Percentiles rank a stretch among this genome's conserved stretches.
Evolutionary conservation across 2,329 filamentous ascomycete genomes (phyloP).

Genomic region (Fusarium oxysporum): DNA sequence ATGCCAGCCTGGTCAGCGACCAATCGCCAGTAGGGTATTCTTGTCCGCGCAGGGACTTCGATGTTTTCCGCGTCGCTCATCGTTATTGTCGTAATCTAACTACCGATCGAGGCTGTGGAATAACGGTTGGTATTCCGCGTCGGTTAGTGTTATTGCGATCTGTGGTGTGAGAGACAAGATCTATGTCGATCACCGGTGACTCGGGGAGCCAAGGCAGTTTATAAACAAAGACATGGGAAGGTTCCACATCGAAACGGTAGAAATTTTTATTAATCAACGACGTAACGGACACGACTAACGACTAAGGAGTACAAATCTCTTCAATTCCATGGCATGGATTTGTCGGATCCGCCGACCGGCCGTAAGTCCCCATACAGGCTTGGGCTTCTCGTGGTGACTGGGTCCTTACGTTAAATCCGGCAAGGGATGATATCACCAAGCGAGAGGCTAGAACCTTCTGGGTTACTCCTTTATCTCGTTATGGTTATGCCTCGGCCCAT

Average conservation of each 20-base stretch:
- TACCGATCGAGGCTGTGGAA: conserved; percentile 3
- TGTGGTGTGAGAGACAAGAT: neutral
- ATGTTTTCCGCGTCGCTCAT: conserved; percentile 33
- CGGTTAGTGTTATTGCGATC: neutral
- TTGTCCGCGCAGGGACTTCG: conserved; percentile 28
- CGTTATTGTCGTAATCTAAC: neutral
- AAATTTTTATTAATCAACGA: conserved; percentile 21
- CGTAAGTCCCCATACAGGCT: conserved; percentile 3
- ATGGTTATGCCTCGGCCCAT: conserved; percentile 24
- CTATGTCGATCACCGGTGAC: conserved; percentile 4
- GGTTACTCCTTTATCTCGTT: conserved; percentile 1
- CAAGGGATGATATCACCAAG: conserved; percentile 28
- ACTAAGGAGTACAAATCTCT: conserved; percentile 17
- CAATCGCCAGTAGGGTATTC: conserved; percentile 36
- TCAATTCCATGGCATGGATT: conserved; percentile 9
- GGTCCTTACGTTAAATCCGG: conserved; percentile 18
- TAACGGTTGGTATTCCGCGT: neutral
- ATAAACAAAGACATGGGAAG: conserved; percentile 11
- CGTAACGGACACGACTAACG: conserved; percentile 1
- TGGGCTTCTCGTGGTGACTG: conserved; percentile 11
- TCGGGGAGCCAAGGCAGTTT: conserved; percentile 16
- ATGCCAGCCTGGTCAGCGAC: conserved; percentile 34
- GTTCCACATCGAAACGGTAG: neutral
- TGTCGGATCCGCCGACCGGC: conserved; percentile 29
- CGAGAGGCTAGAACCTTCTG: conserved; percentile 11